Evolutionary conservation across 371 early-diverging fungal species (phyloP).

Genomic region (Mucor lusitanicus): DNA sequence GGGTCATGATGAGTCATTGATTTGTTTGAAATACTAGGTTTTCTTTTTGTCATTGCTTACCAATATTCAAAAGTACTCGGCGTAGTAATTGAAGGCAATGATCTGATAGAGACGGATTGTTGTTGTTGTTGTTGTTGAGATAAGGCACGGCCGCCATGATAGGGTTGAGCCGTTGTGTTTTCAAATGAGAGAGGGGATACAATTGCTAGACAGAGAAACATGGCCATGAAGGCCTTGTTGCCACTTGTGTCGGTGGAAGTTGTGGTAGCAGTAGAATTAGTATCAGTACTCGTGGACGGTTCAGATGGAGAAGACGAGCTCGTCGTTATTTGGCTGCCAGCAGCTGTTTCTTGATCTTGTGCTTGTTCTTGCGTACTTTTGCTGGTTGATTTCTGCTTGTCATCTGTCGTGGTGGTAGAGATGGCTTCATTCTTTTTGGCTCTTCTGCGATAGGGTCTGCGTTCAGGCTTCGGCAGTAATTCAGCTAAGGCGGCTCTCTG

Average conservation of each 20-base stretch:
- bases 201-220: slow-evolving; percentile 10
- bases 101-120: background rate
- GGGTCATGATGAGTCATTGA: background rate
- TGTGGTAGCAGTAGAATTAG: background rate
- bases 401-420: too few relatives aligned
- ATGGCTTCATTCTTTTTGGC: background rate
- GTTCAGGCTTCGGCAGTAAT: slow-evolving; percentile 28
- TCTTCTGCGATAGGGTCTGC: slow-evolving; percentile 29
- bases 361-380: background rate
- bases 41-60: background rate
- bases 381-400: background rate
- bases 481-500: slow-evolving; percentile 35
- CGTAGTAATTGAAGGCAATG: background rate
- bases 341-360: background rate
- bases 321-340: background rate
- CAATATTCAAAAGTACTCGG: background rate
- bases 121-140: background rate
- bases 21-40: background rate
- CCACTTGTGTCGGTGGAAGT: background rate
- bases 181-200: slow-evolving; percentile 12
- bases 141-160: background rate
- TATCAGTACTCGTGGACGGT: too few relatives aligned
- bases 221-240: slow-evolving; percentile 11
- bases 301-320: too few relatives aligned
- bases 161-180: background rate